phyloP scores from a whole-genome alignment of 176 grass and related monocot species.

The Areca catechu region DNA sequence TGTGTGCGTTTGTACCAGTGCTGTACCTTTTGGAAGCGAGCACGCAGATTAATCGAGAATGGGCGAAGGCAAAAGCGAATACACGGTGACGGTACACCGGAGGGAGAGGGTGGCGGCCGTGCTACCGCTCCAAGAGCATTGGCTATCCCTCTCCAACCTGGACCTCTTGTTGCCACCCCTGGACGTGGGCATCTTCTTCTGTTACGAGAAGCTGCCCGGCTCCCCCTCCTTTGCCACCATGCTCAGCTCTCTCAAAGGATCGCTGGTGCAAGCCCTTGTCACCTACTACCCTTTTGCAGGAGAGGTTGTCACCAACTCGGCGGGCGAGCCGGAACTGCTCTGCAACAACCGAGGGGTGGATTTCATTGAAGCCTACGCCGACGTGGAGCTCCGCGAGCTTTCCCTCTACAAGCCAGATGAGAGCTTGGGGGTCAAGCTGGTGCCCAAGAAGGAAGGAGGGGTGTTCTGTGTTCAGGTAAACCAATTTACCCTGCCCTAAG shows the following conservation, averaged over 20 bases:
- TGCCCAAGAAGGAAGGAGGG: slow-evolving; percentile 54
- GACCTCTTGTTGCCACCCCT: slow-evolving; percentile 49
- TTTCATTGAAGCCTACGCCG: slow-evolving; percentile 33
- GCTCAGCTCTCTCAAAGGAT: slow-evolving; percentile 26
- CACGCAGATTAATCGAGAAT: slow-evolving; percentile 17
- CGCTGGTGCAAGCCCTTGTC: slow-evolving; percentile 37
- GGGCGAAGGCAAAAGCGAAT: slow-evolving; percentile 13
- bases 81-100: slow-evolving; percentile 20
- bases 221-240: slow-evolving; percentile 6
- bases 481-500: too few species aligned
- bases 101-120: slow-evolving; percentile 26
- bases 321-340: slow-evolving; percentile 40
- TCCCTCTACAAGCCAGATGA: slow-evolving; percentile 37
- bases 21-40: too few species aligned
- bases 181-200: slow-evolving; percentile 62
- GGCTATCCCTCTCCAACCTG: not conserved
- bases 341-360: slow-evolving; percentile 61
- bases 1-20: not conserved
- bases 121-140: slow-evolving; percentile 40
- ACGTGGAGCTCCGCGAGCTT: slow-evolving; percentile 34
- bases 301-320: slow-evolving; percentile 29
- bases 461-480: slow-evolving; percentile 50
- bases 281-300: slow-evolving; percentile 51
- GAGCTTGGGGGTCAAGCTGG: slow-evolving; percentile 39
- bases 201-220: slow-evolving; percentile 32